Evolutionary conservation across 1,284 basidiomycete genomes (phyloP), one percentile per base, ranked within the genome.

Genomic region (Vanrija sp.): DNA sequence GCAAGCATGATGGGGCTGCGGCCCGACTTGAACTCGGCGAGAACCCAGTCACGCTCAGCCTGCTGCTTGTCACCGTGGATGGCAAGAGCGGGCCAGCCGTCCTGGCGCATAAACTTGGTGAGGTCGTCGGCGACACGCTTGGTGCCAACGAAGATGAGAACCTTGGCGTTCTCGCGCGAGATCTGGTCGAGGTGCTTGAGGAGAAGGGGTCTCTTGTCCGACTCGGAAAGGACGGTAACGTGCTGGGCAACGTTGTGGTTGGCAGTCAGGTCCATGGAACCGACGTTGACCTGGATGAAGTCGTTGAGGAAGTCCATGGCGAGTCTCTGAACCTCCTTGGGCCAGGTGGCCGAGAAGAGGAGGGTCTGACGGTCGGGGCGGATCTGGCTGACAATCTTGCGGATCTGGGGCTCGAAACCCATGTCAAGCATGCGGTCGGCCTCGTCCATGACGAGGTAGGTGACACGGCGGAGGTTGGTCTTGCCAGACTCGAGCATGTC

Each of bases 281-380:
- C 95, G 60, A 99, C 95, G 82, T 98, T 98, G 75, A 95, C 90
- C 81, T 98, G 96, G 63, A 97, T 95, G 78, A 88, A 91, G 78
- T 98, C 91, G 66, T 85, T 83, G 68, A 97, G 79, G 82, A 98
- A 99, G 77, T 98, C 96, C 85, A 85, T 86, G 38, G 95, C 95
- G 59, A 99, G 84, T 67, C 93, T 90, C 79, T 99, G 95, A 4
- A 99, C 96, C 69, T 99, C 95, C 79, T 97, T 98, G 31, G 95
- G 95, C 95, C 95, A 99, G 20, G 96, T 99, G 22, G 95, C 95
- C 53, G 93, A 97, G 82, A 99, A 99, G 84, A 93, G 90, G 57
- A 94, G 81, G 1, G 91, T 93, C 74, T 97, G 94, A 71, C 92
- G 85, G 79, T 97, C 94, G 39, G 93, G 94, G 42, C 94, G 85